Percentiles rank a stretch among this genome's conserved stretches.
Conservation (phyloP, 345 rosid species). For the Hibiscus mutabilis region DNA sequence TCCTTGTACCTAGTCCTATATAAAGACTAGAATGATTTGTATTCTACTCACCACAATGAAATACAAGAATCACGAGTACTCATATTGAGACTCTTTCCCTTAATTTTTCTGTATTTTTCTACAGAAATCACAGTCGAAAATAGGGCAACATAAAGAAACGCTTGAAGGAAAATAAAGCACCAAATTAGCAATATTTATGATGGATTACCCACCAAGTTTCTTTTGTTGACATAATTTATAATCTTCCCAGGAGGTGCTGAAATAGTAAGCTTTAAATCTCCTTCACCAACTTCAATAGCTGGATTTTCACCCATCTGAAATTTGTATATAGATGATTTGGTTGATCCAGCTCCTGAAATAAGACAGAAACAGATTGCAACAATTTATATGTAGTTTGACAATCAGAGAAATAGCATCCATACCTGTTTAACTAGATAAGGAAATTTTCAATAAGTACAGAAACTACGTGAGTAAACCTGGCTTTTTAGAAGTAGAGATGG, state of each 20-base stretch:
- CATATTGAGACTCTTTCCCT: too few species aligned
- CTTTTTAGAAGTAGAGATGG: slow-evolving; percentile 48
- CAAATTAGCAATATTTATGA: slow-evolving; percentile 8
- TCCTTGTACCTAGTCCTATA: too few species aligned
- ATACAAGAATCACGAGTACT: too few species aligned
- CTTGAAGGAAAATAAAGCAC: not conserved
- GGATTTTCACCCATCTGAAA: slow-evolving; percentile 37
- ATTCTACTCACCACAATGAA: too few species aligned
- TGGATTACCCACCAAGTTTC: slow-evolving; percentile 46
- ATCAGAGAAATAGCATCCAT: slow-evolving; percentile 15
- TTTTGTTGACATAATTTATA: slow-evolving; percentile 45
- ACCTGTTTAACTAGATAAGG: slow-evolving; percentile 15
- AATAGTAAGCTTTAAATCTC: slow-evolving; percentile 58
- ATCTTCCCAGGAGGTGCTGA: slow-evolving; percentile 40
- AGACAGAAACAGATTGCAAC: slow-evolving; percentile 4
- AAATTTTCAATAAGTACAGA: slow-evolving; percentile 15
- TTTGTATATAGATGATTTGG: slow-evolving; percentile 45
- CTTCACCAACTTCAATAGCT: slow-evolving; percentile 54
- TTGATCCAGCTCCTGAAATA: slow-evolving; percentile 45
- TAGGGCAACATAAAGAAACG: not conserved
- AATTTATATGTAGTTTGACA: slow-evolving; percentile 1
- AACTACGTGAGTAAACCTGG: slow-evolving; percentile 40
- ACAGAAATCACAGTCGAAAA: not conserved
- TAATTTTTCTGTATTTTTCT: not conserved
- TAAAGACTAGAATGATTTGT: too few species aligned